A percentile compares a stretch with the other conserved stretches of the same genome.
These are phyloP conservation scores for Bathelium albidoporum DNA, from an alignment of 495 filamentous ascomycete genomes.

Conservation along the genomic window DNA sequence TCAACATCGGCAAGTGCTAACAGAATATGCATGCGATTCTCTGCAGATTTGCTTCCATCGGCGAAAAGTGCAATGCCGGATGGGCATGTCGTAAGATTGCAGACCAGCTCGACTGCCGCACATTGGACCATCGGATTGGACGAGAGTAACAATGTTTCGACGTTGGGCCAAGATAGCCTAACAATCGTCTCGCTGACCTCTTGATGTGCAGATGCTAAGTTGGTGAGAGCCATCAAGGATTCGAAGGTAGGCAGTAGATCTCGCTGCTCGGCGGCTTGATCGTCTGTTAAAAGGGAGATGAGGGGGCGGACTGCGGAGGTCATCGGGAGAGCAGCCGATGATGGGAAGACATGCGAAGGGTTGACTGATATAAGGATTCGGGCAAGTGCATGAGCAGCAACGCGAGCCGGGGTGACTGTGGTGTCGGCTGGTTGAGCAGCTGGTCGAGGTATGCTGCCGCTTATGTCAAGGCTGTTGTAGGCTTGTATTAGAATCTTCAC, in stretches of 20 bases:
- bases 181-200: constrained; percentile 48
- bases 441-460: constrained; percentile 3
- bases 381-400: constrained; percentile 77
- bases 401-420: constrained; percentile 38
- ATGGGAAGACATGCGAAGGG: constrained; percentile 73
- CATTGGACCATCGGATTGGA: constrained; percentile 67
- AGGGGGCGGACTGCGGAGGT: constrained; percentile 73
- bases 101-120: constrained; percentile 78
- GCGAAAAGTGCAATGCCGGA: constrained; percentile 65
- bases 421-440: constrained; percentile 28
- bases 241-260: constrained; percentile 89
- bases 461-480: constrained; percentile 28
- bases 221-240: constrained; percentile 80
- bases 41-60: constrained; percentile 54
- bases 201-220: constrained; percentile 70
- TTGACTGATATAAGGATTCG: constrained; percentile 85
- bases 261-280: constrained; percentile 35
- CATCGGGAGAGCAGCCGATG: constrained; percentile 59
- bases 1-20: constrained; percentile 80
- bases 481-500: constrained; percentile 71
- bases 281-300: constrained; percentile 56
- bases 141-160: constrained; percentile 76
- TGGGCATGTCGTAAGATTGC: constrained; percentile 79
- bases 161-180: constrained; percentile 54
- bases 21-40: constrained; percentile 66